A percentile compares a stretch with the other conserved stretches of the same genome.
Evolutionary conservation across 805 yeast species (phyloP).

Genomic region (Nadsonia fulvescens): DNA sequence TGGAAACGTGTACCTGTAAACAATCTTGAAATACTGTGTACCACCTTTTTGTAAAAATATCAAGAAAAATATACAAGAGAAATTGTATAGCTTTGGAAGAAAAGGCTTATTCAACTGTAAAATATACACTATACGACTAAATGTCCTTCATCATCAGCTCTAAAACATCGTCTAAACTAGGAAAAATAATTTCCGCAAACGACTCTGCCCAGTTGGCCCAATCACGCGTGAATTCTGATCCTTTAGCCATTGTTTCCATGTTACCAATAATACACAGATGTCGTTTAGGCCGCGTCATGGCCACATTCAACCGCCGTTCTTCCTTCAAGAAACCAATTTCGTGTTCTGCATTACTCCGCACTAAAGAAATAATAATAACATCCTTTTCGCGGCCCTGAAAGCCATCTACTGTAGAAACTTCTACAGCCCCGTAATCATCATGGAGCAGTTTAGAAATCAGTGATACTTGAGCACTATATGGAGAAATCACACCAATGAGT

Average conservation of each 20-base stretch:
- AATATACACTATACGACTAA: too few relatives aligned
- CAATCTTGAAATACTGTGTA: too few relatives aligned
- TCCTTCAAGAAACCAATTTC: conserved; percentile 77
- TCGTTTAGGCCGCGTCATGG: conserved; percentile 76
- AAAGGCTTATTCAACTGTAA: too few relatives aligned
- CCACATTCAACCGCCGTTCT: conserved; percentile 70
- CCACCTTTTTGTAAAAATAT: too few relatives aligned
- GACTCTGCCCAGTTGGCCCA: conserved; percentile 64
- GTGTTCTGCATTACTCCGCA: conserved; percentile 52
- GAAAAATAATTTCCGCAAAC: conserved; percentile 48
- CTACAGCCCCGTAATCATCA: conserved; percentile 28
- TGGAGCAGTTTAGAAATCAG: conserved; percentile 31
- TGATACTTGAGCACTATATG: conserved; percentile 77
- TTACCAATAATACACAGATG: conserved; percentile 81
- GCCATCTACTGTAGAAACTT: conserved; percentile 84
- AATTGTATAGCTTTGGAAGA: too few relatives aligned
- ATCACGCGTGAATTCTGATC: conserved; percentile 28
- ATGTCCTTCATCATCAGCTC: conserved; percentile 4
- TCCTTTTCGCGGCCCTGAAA: conserved; percentile 95
- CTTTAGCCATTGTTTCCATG: conserved; percentile 40
- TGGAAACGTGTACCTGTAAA: too few relatives aligned
- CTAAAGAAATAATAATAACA: conserved; percentile 60
- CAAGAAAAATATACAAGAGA: too few relatives aligned
- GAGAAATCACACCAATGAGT: conserved; percentile 73
- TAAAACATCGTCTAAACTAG: conserved; percentile 25